A percentile compares a stretch with the other conserved stretches of the same genome.
These are phyloP conservation scores for Plenodomus biglobosus DNA, from an alignment of 2,329 filamentous ascomycete species.

Conservation along the genomic window DNA sequence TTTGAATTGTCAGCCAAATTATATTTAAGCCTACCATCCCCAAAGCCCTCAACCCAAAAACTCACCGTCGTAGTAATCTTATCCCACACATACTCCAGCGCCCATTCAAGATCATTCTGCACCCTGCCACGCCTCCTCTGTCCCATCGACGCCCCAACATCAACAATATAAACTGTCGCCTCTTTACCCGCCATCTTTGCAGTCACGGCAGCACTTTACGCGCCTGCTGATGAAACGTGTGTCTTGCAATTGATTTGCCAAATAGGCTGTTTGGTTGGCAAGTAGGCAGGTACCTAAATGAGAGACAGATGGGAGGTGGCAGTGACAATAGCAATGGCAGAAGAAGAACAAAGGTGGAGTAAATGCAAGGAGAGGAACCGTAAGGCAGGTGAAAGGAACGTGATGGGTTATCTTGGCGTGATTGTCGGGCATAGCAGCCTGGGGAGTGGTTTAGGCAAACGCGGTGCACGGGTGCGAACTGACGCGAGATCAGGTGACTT, in stretches of 20 bases:
- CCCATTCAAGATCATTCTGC: slow-evolving; percentile 84
- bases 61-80: slow-evolving; percentile 75
- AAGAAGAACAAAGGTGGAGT: no score
- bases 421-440: slow-evolving; percentile 19
- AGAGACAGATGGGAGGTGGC: no score
- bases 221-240: no score
- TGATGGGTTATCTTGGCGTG: no score
- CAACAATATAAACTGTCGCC: slow-evolving; percentile 87
- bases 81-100: slow-evolving; percentile 93
- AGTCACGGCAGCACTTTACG: not conserved
- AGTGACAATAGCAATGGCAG: no score
- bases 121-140: slow-evolving; percentile 68
- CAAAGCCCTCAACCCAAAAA: slow-evolving; percentile 20
- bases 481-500: slow-evolving; percentile 27
- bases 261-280: no score
- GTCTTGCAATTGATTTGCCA: no score
- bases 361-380: no score
- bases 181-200: slow-evolving; percentile 85
- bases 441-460: slow-evolving; percentile 28
- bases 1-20: slow-evolving; percentile 7
- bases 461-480: slow-evolving; percentile 18
- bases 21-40: no score
- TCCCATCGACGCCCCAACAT: slow-evolving; percentile 84
- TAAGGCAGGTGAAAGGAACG: no score
- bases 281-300: no score